These are phyloP conservation scores for Pistacia integerrima DNA, from an alignment of 345 rosid genomes.

Conservation along the genomic window DNA sequence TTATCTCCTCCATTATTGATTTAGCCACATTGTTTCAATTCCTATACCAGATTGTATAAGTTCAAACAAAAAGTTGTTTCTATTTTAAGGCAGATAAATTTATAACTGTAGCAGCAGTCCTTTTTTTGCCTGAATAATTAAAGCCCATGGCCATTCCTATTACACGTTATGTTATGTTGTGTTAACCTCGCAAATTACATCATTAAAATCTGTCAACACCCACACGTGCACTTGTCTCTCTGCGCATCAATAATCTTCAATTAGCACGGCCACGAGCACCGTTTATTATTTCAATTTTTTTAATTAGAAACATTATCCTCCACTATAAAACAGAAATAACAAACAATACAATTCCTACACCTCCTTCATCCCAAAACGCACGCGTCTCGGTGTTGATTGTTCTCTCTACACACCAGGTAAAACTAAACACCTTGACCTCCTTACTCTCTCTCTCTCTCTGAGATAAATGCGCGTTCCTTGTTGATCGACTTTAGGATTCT, in stretches of 20 bases:
- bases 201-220: not conserved
- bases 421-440: not conserved
- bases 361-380: slow-evolving; percentile 11
- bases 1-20: no score
- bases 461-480: slow-evolving; percentile 16
- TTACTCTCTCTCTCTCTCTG: not conserved
- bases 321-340: not conserved
- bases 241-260: slow-evolving; percentile 10
- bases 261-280: slow-evolving; percentile 28
- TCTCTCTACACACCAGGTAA: not conserved
- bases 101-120: no score
- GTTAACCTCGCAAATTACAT: not conserved
- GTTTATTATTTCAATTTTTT: not conserved
- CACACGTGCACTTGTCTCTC: slow-evolving; percentile 8
- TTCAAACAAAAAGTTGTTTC: no score
- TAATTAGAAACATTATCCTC: not conserved
- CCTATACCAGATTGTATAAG: no score
- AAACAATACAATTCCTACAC: not conserved
- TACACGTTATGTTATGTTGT: not conserved
- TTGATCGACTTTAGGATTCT: slow-evolving; percentile 21
- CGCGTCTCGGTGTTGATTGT: slow-evolving; percentile 27
- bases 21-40: not conserved
- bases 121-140: no score
- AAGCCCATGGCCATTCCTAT: not conserved
- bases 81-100: no score